These are phyloP conservation scores for Trichoderma harzianum DNA, from an alignment of 2,329 filamentous ascomycete species.

Conservation along the genomic window DNA sequence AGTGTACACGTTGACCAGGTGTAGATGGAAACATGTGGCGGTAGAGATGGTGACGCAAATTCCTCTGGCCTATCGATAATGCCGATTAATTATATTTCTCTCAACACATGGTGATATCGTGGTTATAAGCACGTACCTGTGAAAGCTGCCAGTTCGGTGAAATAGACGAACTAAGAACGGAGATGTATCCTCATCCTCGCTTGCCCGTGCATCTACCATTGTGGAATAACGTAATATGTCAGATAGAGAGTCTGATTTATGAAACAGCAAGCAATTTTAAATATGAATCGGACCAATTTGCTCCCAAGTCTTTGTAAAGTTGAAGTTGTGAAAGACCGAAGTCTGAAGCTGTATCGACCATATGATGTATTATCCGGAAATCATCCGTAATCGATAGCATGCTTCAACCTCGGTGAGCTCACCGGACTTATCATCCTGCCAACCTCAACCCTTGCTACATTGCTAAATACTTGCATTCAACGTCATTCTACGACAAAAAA, in stretches of 20 bases:
- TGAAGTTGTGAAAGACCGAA: not conserved
- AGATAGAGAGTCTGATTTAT: not conserved
- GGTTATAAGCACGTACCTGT: constrained; percentile 49
- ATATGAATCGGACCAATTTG: not conserved
- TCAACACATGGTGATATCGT: not conserved
- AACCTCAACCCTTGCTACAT: not conserved
- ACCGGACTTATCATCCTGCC: not conserved
- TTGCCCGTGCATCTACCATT: not conserved
- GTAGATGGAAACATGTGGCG: constrained; percentile 73
- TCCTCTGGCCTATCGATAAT: constrained; percentile 60
- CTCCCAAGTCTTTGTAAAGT: not conserved
- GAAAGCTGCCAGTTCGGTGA: constrained; percentile 70
- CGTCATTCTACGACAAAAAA: no score
- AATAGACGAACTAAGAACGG: constrained; percentile 86
- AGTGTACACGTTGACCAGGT: constrained; percentile 82
- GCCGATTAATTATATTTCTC: not conserved
- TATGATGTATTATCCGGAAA: constrained; percentile 24
- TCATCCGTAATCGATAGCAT: constrained; percentile 30
- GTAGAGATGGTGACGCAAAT: constrained; percentile 58
- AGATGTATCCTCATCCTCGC: constrained; percentile 62
- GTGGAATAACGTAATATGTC: not conserved
- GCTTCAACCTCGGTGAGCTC: not conserved
- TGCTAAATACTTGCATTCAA: not conserved
- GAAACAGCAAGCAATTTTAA: not conserved
- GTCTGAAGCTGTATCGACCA: not conserved